phyloP scores from a whole-genome alignment of 805 yeast species.

The Wickerhamiella azyma region DNA sequence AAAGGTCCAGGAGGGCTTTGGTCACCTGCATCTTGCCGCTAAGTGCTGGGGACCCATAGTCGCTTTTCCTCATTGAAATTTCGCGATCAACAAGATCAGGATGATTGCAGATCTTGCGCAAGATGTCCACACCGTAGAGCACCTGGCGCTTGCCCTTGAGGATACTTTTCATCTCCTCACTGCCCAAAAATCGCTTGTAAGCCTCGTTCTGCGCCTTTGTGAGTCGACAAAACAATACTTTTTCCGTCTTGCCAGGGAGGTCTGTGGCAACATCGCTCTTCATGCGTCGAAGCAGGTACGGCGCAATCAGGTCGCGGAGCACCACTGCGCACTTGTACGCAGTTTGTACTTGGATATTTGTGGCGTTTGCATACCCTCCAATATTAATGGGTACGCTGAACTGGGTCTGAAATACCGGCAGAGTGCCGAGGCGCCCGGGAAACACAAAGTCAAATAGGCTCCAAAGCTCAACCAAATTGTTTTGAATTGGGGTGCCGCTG shows the following conservation, averaged over 20 bases:
- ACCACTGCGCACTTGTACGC: conserved; percentile 94
- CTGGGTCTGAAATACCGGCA: conserved; percentile 88
- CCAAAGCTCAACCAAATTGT: conserved; percentile 86
- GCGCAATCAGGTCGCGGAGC: conserved; percentile 74
- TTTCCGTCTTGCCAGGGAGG: conserved; percentile 81
- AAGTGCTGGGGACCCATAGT: conserved; percentile 33
- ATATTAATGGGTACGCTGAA: conserved; percentile 84
- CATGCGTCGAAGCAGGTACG: conserved; percentile 73
- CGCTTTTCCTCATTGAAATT: conserved; percentile 21
- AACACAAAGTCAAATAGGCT: conserved; percentile 86
- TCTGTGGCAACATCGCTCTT: conserved; percentile 93
- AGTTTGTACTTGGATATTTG: conserved; percentile 88
- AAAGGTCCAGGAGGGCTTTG: conserved; percentile 53
- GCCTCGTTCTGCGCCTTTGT: conserved; percentile 63
- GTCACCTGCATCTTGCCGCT: conserved; percentile 91
- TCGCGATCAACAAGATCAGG: conserved; percentile 64
- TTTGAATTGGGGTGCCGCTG: conserved; percentile 95
- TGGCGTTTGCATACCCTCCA: conserved; percentile 98
- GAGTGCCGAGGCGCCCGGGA: conserved; percentile 88
- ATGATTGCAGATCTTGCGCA: conserved; percentile 90
- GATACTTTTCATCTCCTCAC: conserved; percentile 62
- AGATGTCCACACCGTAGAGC: conserved; percentile 74
- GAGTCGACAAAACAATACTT: conserved; percentile 81
- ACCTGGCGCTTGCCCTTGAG: conserved; percentile 67
- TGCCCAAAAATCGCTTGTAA: conserved; percentile 59